phyloP scores from a whole-genome alignment of 1,139 yeast species.

The Magnusiomyces paraingens region DNA sequence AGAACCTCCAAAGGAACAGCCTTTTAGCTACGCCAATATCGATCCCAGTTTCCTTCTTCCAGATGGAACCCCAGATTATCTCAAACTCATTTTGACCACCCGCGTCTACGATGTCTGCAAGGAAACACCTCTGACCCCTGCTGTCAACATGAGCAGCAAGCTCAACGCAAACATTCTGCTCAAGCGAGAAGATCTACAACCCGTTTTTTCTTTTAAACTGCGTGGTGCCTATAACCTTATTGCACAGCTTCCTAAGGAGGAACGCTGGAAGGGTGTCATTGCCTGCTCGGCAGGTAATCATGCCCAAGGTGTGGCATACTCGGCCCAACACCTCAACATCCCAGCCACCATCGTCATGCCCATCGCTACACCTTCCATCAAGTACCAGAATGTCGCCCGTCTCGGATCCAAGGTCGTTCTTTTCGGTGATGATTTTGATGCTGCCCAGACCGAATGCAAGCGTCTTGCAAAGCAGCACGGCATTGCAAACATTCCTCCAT shows the following conservation, averaged over 20 bases:
- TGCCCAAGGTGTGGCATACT: slow-evolving; percentile 97
- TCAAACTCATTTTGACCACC: slow-evolving; percentile 81
- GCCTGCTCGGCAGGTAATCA: slow-evolving; percentile 99
- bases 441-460: slow-evolving; percentile 83
- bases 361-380: slow-evolving; percentile 90
- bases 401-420: slow-evolving; percentile 91
- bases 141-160: slow-evolving; percentile 66
- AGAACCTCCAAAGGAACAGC: too few relatives aligned
- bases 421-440: slow-evolving; percentile 88
- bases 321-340: slow-evolving; percentile 75
- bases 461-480: slow-evolving; percentile 63
- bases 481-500: slow-evolving; percentile 88
- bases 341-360: slow-evolving; percentile 99
- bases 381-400: slow-evolving; percentile 82
- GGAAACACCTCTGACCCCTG: slow-evolving; percentile 79
- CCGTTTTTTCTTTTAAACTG: slow-evolving; percentile 91
- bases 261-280: slow-evolving; percentile 79
- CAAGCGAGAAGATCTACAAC: slow-evolving; percentile 88
- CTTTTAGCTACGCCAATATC: slow-evolving; percentile 14
- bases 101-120: slow-evolving; percentile 91
- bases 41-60: slow-evolving; percentile 24
- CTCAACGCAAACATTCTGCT: slow-evolving; percentile 65
- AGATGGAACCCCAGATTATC: slow-evolving; percentile 69
- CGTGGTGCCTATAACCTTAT: slow-evolving; percentile 98
- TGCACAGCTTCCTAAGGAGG: slow-evolving; percentile 67